phyloP scores from a whole-genome alignment of 2,329 filamentous ascomycete species.

The Penicillium sp. region DNA sequence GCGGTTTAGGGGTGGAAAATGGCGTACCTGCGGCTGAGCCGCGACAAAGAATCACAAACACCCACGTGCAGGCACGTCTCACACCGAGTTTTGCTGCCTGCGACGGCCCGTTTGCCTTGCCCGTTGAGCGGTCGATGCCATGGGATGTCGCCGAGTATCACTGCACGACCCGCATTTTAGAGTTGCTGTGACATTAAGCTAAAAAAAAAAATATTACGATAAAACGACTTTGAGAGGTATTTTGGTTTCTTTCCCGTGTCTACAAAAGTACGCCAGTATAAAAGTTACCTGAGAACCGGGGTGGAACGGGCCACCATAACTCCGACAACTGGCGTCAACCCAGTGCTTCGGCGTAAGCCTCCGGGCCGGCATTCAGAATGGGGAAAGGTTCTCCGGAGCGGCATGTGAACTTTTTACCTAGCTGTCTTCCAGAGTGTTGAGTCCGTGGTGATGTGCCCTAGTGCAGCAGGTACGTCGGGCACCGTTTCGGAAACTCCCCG shows the following conservation, averaged over 20 bases:
- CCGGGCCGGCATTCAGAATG: not conserved
- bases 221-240: slow-evolving; percentile 12
- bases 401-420: not conserved
- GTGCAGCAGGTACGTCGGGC: not conserved
- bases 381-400: not conserved
- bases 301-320: not conserved
- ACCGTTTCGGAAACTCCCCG: not conserved
- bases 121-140: slow-evolving; percentile 6
- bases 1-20: not conserved
- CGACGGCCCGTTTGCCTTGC: not conserved
- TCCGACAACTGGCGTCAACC: no score
- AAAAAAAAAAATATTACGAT: slow-evolving; percentile 22
- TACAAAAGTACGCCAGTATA: not conserved
- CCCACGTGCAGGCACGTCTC: slow-evolving; percentile 5
- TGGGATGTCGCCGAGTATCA: no score
- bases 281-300: not conserved
- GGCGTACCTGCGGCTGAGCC: slow-evolving; percentile 5
- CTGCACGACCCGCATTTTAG: slow-evolving; percentile 20
- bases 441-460: slow-evolving; percentile 1
- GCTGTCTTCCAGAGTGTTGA: not conserved
- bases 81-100: slow-evolving; percentile 19
- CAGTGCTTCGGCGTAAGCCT: not conserved
- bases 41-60: not conserved
- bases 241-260: not conserved
- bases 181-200: slow-evolving; percentile 24